phyloP scores from a whole-genome alignment of 768 basidiomycete species.

The Boletus subparvulus region DNA sequence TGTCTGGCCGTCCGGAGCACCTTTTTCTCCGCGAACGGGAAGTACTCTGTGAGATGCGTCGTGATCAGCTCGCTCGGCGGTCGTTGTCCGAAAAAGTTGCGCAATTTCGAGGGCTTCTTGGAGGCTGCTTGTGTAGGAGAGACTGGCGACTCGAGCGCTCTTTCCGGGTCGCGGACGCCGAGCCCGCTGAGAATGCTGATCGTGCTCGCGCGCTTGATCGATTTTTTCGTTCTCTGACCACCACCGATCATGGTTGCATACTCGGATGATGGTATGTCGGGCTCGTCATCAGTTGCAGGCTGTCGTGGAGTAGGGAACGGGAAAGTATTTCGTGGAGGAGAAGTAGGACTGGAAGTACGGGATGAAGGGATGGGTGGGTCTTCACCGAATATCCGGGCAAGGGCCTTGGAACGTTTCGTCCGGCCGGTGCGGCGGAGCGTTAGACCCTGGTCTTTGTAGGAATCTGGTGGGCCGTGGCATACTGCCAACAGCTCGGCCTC shows the following conservation, averaged over 20 bases:
- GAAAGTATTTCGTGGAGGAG: slow-evolving; percentile 24
- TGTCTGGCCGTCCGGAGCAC: slow-evolving; percentile 86
- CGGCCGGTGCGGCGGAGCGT: slow-evolving; percentile 60
- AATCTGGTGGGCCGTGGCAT: slow-evolving; percentile 80
- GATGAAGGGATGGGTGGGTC: slow-evolving; percentile 31
- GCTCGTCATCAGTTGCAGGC: slow-evolving; percentile 36
- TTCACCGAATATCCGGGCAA: slow-evolving; percentile 51
- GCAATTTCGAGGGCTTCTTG: slow-evolving; percentile 66
- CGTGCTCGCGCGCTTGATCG: slow-evolving; percentile 83
- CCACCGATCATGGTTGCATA: slow-evolving; percentile 28
- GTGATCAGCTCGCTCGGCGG: slow-evolving; percentile 98
- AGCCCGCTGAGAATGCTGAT: slow-evolving; percentile 93
- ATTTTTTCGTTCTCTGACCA: slow-evolving; percentile 24
- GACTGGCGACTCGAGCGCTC: slow-evolving; percentile 55
- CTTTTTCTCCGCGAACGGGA: slow-evolving; percentile 91
- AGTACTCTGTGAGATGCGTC: slow-evolving; percentile 90
- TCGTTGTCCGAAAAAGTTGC: slow-evolving; percentile 97
- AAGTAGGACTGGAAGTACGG: slow-evolving; percentile 37
- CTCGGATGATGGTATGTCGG: slow-evolving; percentile 34
- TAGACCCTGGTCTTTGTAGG: slow-evolving; percentile 76
- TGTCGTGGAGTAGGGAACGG: slow-evolving; percentile 11
- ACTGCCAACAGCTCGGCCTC: slow-evolving; percentile 79
- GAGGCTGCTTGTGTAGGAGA: slow-evolving; percentile 42
- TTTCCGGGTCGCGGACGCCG: slow-evolving; percentile 80
- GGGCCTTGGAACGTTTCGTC: slow-evolving; percentile 40